Conservation (phyloP, 495 filamentous ascomycete genomes). For the Cercophora sp. region DNA sequence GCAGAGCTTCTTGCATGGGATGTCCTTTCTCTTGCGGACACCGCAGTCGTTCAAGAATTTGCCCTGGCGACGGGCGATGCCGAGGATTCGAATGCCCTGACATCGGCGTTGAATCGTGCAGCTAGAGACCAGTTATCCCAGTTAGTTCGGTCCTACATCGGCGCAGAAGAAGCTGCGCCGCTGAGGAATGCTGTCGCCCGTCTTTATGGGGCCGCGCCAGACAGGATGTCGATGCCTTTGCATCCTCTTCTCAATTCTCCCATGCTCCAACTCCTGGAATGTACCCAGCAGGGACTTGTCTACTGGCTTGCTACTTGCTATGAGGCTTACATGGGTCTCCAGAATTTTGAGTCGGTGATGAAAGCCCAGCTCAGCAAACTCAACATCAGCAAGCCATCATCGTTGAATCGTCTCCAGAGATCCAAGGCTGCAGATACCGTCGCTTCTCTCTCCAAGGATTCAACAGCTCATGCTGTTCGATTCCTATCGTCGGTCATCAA, state of each 20-base stretch:
- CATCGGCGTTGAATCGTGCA: constrained; percentile 13
- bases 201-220: constrained; percentile 19
- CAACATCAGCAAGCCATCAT: constrained; percentile 50
- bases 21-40: constrained; percentile 34
- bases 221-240: constrained; percentile 48
- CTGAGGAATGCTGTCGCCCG: constrained; percentile 24
- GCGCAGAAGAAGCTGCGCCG: constrained; percentile 21
- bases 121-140: constrained; percentile 13
- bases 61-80: constrained; percentile 14
- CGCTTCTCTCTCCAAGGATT: constrained; percentile 59
- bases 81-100: too few relatives aligned
- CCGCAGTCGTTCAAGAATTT: constrained; percentile 28
- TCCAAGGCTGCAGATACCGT: constrained; percentile 57
- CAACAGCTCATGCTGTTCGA: constrained; percentile 47
- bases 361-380: constrained; percentile 31
- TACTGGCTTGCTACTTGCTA: constrained; percentile 47
- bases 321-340: constrained; percentile 49
- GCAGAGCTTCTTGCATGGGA: constrained; percentile 21
- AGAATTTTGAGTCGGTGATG: constrained; percentile 24
- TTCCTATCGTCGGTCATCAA: constrained; percentile 37
- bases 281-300: constrained; percentile 24
- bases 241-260: constrained; percentile 63
- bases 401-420: constrained; percentile 66
- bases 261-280: constrained; percentile 40
- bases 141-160: constrained; percentile 23